phyloP scores from a whole-genome alignment of 257 asterid species.

The Primulina eburnea region DNA sequence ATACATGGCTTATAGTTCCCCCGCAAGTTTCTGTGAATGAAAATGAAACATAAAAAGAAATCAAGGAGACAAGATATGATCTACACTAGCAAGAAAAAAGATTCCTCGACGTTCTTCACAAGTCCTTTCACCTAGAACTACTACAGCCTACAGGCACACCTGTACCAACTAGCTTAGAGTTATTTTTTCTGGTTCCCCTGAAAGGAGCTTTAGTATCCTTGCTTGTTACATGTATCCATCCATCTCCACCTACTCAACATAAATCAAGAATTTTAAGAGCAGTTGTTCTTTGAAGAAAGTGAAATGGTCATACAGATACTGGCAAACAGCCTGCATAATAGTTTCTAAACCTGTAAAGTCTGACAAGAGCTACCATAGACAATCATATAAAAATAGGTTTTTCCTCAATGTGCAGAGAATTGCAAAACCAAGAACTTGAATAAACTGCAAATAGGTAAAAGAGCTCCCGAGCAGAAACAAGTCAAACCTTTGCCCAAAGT shows the following conservation, averaged over 20 bases:
- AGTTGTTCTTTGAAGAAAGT: background rate
- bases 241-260: background rate
- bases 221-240: background rate
- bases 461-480: background rate
- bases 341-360: background rate
- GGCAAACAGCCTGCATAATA: background rate
- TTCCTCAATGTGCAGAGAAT: background rate
- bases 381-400: background rate
- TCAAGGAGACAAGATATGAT: background rate
- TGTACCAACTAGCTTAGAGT: background rate
- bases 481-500: background rate
- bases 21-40: background rate
- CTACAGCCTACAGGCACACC: background rate
- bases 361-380: background rate
- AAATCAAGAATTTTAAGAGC: background rate
- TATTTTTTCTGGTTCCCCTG: background rate
- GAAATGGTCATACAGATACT: background rate
- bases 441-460: background rate
- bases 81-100: background rate
- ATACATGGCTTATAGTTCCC: background rate
- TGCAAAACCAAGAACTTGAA: background rate
- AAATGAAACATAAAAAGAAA: background rate
- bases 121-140: background rate
- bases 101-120: background rate
- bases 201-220: background rate